These are phyloP conservation scores for Leccinum angustisporum DNA, from an alignment of 1,284 basidiomycete genomes.

Conservation along the genomic window DNA sequence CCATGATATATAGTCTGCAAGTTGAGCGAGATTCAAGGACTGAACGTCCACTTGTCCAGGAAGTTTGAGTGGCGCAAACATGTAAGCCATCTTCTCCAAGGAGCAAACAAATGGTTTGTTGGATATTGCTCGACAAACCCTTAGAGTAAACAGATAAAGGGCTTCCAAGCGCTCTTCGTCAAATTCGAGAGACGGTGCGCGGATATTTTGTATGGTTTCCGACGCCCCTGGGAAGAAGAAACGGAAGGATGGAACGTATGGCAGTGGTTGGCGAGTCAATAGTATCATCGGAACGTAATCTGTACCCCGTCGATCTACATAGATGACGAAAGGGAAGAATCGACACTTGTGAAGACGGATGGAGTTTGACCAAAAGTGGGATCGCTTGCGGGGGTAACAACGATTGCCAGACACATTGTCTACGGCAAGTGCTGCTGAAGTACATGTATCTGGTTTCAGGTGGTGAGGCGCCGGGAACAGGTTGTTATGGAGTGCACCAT, in stretches of 20 bases:
- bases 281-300: constrained; percentile 58
- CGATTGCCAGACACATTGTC: constrained; percentile 43
- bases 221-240: constrained; percentile 56
- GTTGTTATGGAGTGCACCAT: constrained; percentile 50
- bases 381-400: constrained; percentile 53
- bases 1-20: constrained; percentile 63
- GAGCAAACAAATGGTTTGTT: constrained; percentile 66
- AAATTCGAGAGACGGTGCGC: constrained; percentile 49
- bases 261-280: constrained; percentile 64
- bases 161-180: constrained; percentile 46
- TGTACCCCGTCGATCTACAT: constrained; percentile 34
- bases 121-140: constrained; percentile 57
- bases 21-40: constrained; percentile 34
- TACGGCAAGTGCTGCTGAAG: constrained; percentile 20
- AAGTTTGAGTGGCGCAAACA: constrained; percentile 58
- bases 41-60: constrained; percentile 19
- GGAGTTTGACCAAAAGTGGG: constrained; percentile 63
- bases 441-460: constrained; percentile 5
- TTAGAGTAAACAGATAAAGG: constrained; percentile 60
- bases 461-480: constrained; percentile 44
- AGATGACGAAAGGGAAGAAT: constrained; percentile 60
- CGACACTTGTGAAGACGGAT: constrained; percentile 26
- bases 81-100: constrained; percentile 55
- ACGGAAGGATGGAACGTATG: constrained; percentile 51
- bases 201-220: constrained; percentile 43